Conservation (phyloP, 2,329 filamentous ascomycete genomes). For the Alternaria tenuissima region DNA sequence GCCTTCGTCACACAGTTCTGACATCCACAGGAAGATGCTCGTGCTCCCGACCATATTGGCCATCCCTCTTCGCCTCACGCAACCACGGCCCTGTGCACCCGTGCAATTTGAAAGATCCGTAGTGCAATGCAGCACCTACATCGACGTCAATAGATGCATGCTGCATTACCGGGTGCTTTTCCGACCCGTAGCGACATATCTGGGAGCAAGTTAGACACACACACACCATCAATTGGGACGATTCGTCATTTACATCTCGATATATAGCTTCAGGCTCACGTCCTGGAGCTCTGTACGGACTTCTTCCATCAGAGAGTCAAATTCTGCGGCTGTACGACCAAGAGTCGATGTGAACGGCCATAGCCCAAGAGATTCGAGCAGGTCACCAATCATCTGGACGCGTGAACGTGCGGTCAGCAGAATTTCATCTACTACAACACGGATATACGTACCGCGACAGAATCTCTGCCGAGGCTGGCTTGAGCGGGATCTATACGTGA, state of each 20-base stretch:
- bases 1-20: neutral
- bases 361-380: conserved; percentile 48
- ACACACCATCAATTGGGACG: neutral
- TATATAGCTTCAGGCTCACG: conserved; percentile 45
- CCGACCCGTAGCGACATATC: conserved; percentile 46
- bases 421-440: neutral
- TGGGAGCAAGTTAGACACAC: conserved; percentile 23
- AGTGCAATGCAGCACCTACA: neutral
- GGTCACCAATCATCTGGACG: conserved; percentile 40
- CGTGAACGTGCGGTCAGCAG: neutral
- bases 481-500: conserved; percentile 37
- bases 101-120: neutral
- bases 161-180: conserved; percentile 32
- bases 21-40: neutral
- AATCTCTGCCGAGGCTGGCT: conserved; percentile 41
- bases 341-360: conserved; percentile 49
- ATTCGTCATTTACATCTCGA: conserved; percentile 43
- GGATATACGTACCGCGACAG: conserved; percentile 18
- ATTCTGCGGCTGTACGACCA: conserved; percentile 42
- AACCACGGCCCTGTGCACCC: neutral
- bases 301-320: conserved; percentile 37
- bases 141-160: neutral
- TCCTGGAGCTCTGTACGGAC: conserved; percentile 42
- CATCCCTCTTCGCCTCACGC: neutral
- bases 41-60: neutral